A percentile compares a stretch with the other conserved stretches of the same genome.
phyloP scores from a whole-genome alignment of 1,284 basidiomycete genomes.

The Tilletiopsis washingtonensis region DNA sequence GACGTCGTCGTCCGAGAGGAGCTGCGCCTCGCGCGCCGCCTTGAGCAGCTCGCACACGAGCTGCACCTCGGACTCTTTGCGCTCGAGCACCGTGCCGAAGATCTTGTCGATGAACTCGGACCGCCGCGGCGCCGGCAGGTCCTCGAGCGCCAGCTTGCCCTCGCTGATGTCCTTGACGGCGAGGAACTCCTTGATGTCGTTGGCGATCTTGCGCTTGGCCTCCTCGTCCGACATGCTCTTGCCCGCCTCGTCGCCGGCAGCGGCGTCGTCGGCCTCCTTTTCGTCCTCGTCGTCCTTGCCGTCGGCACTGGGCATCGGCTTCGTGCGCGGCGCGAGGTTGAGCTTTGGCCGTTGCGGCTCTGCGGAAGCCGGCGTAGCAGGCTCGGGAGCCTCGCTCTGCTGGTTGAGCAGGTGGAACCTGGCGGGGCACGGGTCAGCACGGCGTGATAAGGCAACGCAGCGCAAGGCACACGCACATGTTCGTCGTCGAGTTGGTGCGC shows the following conservation, averaged over 20 bases:
- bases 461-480: too few species aligned
- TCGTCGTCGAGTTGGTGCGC: slow-evolving; percentile 66
- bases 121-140: slow-evolving; percentile 61
- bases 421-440: too few species aligned
- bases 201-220: slow-evolving; percentile 65
- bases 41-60: slow-evolving; percentile 45
- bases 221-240: slow-evolving; percentile 60
- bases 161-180: slow-evolving; percentile 65
- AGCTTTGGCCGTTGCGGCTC: slow-evolving; percentile 65
- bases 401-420: slow-evolving; percentile 54
- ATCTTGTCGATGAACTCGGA: slow-evolving; percentile 65
- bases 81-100: slow-evolving; percentile 63
- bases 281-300: slow-evolving; percentile 41
- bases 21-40: slow-evolving; percentile 21
- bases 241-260: slow-evolving; percentile 54
- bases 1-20: slow-evolving; percentile 53
- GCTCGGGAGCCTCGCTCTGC: slow-evolving; percentile 8
- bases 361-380: too few species aligned
- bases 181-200: slow-evolving; percentile 52
- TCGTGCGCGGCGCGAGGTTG: slow-evolving; percentile 59
- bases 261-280: slow-evolving; percentile 48
- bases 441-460: too few species aligned
- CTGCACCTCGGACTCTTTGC: slow-evolving; percentile 74
- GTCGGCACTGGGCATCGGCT: slow-evolving; percentile 50
- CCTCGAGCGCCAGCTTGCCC: slow-evolving; percentile 59